These are phyloP conservation scores for Lecanicillium sp. DNA, from an alignment of 2,329 filamentous ascomycete species.

Conservation along the genomic window DNA sequence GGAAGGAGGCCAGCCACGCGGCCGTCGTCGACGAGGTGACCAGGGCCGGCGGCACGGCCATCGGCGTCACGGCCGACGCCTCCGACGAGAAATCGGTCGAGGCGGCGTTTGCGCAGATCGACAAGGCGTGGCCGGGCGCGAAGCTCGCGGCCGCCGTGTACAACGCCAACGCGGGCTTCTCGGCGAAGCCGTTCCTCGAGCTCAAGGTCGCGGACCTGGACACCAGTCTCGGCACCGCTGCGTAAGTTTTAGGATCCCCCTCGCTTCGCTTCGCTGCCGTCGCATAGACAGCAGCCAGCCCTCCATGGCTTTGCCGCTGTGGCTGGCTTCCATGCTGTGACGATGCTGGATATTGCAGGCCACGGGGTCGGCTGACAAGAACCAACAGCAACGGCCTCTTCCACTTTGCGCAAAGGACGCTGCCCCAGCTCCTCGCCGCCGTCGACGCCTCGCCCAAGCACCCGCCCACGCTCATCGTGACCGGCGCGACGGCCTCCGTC, in stretches of 20 bases:
- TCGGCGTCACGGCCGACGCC: conserved; percentile 56
- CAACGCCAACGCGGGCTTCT: conserved; percentile 54
- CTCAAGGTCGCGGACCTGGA: conserved; percentile 45
- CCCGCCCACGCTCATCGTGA: conserved; percentile 78
- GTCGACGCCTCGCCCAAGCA: conserved; percentile 45
- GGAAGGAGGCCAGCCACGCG: conserved; percentile 58
- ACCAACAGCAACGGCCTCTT: conserved; percentile 62
- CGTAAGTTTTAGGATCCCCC: conserved; percentile 40
- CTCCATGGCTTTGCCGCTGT: too few relatives aligned
- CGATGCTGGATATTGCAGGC: too few relatives aligned
- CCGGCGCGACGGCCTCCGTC: conserved; percentile 76
- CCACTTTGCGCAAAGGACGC: conserved; percentile 63
- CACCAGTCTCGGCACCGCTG: conserved; percentile 37
- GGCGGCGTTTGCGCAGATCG: conserved; percentile 56
- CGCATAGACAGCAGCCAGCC: too few relatives aligned
- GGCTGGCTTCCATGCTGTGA: too few relatives aligned
- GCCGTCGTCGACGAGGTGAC: conserved; percentile 66
- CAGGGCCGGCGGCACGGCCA: conserved; percentile 57
- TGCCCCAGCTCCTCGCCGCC: conserved; percentile 65
- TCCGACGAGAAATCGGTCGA: conserved; percentile 42
- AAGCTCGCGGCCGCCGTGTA: conserved; percentile 61
- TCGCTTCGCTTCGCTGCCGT: not conserved
- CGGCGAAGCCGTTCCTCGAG: conserved; percentile 54
- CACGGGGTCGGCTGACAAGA: too few relatives aligned
- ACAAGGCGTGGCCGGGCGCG: conserved; percentile 49